Base-by-base conservation (phyloP, 805 yeast species). In the Wickerhamiella vanderwaltii region DNA sequence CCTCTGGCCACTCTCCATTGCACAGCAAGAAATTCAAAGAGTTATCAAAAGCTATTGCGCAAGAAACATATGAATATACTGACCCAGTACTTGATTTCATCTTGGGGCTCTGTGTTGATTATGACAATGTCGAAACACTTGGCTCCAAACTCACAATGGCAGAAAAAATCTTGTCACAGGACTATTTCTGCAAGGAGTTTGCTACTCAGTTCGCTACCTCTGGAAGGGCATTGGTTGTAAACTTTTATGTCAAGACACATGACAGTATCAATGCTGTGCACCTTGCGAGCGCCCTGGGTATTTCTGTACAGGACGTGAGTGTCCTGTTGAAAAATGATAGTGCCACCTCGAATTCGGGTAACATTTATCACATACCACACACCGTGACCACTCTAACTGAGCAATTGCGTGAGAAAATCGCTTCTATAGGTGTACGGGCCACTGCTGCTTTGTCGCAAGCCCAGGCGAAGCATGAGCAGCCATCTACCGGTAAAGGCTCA, bases 61-160 rank as follows among this genome's bases (percentile, higher is more conserved):
- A 74, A 52, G 84, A 77, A 58, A 62, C 64, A 37, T 75, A 77
- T 57, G 82, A 77, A 62, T 77, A 73, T 61, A 57, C 60, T 46
- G 85, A 77, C 56, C 80, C 84, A 29, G 66, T 78, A 42, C 72
- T 80, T 23, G 65, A 67, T 43, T 71, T 77, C 45, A 63, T 77
- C 47, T 64, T 67, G 46, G 67, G 73, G 4, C 55, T 77, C 34
- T 77, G 71, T 54, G 66, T 72, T 39, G 75, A 71, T 50, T 77
- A 69, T 55, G 22, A 23, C 11, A 78, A 76, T 52, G 73, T 76
- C 52, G 71, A 69, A 46, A 63, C 61, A 46, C 73, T 79, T 16
- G 69, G 68, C 43, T 53, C 54, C 19, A 65, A 72, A 52, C 63
- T 77, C 32, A 56, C 54, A 15, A 69, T 71, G 45, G 68, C 77